Evolutionary conservation across 2,329 filamentous ascomycete genomes (phyloP), one percentile per base, ranked within the genome.

Genomic region (Colletotrichum musae): DNA sequence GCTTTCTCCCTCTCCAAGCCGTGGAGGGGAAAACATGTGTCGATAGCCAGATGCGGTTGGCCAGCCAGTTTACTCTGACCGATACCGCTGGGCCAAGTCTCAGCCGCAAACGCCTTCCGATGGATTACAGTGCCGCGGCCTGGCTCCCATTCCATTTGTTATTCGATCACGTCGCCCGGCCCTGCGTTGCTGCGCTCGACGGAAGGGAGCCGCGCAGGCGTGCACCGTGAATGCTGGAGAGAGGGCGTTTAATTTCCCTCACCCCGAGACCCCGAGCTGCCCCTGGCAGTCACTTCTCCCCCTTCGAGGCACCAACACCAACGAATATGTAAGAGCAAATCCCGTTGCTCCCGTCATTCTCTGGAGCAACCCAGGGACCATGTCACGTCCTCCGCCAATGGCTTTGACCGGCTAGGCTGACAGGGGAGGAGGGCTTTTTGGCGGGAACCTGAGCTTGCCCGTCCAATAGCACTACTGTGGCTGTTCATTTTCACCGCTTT

Each of bases 91-190:
- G 64, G 41, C 48, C 54, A 6, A 51, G 56, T 52, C 36, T 70
- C 67, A 67, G 67, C 67, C 67, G 67, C 67, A 70, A 70, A 67
- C 57, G 62, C 67, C 67, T 52, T 70, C 51, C 62, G 67, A 70
- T 26, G 45, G 32, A 39, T 70, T 43, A 45, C 26, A 61, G 56
- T 32, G 57, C 26, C 57, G 26, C n/a, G 28, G 50, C 32, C 32
- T 36, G 32, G 24, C 36, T 53, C 36, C 41, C 51, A 61, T 52
- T 66, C 56, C 62, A 50, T 43, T 36, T 10, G 32, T 36, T 45
- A 56, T 58, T 61, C 45, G 43, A 52, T 26, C 10, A 52, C 16
- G 26, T 13, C 43, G 26, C 41, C 36, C 50, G 56, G 56, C 56
- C 56, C 66, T 60, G 45, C 56, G 50, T 69, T 16, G 16, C 32